Conservation (phyloP, 441 rosid genomes). For the Biscutella laevigata region DNA sequence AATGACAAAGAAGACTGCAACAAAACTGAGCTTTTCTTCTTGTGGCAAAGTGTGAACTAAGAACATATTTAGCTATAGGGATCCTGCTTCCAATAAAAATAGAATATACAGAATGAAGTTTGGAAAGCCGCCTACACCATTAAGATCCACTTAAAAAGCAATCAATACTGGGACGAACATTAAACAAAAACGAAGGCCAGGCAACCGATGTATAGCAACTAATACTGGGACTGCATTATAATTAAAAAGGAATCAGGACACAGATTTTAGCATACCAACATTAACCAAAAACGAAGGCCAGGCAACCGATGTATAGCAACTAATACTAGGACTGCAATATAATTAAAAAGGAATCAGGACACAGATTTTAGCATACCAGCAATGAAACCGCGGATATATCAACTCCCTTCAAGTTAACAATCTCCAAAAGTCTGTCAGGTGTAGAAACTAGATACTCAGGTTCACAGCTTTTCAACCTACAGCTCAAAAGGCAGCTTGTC, state of each 20-base stretch:
- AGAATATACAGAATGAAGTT: neutral
- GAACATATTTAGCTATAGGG: neutral
- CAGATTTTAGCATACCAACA: constrained; percentile 35
- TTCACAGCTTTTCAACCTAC: constrained; percentile 69
- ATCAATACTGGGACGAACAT: neutral
- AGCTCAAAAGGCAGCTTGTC: constrained; percentile 5
- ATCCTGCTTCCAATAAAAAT: neutral
- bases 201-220: no score
- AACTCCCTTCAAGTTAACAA: constrained; percentile 54
- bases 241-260: neutral
- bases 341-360: neutral
- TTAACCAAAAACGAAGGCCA: no score
- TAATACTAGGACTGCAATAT: neutral
- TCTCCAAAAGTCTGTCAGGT: constrained; percentile 81
- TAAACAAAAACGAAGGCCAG: no score
- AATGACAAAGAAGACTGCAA: neutral
- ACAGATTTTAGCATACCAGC: constrained; percentile 42
- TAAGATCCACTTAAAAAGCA: no score
- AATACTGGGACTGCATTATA: neutral
- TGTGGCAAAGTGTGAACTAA: neutral
- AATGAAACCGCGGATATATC: constrained; percentile 64
- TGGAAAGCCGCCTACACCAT: neutral
- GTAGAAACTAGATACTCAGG: constrained; percentile 84
- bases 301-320: no score
- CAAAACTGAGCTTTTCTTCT: neutral